Evolutionary conservation across 768 basidiomycete genomes (phyloP).

Genomic region (Tulasnella sp.): DNA sequence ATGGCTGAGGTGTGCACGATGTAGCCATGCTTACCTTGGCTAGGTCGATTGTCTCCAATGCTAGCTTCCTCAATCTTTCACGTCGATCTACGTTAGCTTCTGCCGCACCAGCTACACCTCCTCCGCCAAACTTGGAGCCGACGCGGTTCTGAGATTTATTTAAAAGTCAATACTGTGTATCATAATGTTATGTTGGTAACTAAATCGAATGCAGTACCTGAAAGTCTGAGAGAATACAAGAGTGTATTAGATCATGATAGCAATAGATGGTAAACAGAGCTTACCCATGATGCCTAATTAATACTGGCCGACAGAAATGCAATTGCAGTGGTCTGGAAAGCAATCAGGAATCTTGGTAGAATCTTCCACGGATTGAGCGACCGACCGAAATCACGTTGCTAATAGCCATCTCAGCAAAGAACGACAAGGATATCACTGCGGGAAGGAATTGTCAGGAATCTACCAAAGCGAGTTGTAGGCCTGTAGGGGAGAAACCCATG

Average conservation of each 20-base stretch:
- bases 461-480: too few relatives aligned
- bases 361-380: too few relatives aligned
- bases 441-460: too few relatives aligned
- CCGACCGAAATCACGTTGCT: too few relatives aligned
- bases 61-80: slow-evolving; percentile 89
- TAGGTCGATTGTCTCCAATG: slow-evolving; percentile 93
- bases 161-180: background rate
- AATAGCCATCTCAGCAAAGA: too few relatives aligned
- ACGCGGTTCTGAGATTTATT: slow-evolving; percentile 64
- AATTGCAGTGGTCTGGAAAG: too few relatives aligned
- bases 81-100: slow-evolving; percentile 93
- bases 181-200: too few relatives aligned
- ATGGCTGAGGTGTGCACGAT: background rate
- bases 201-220: too few relatives aligned
- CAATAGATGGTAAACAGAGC: background rate
- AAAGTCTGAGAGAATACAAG: background rate
- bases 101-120: slow-evolving; percentile 88
- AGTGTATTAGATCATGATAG: background rate
- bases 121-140: slow-evolving; percentile 90
- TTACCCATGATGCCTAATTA: background rate
- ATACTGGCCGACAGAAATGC: too few relatives aligned
- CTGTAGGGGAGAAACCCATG: too few relatives aligned
- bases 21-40: slow-evolving; percentile 59
- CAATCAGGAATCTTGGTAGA: too few relatives aligned
- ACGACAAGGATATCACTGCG: too few relatives aligned